phyloP scores from a whole-genome alignment of 2,329 filamentous ascomycete genomes.

The Xylaria sp. region DNA sequence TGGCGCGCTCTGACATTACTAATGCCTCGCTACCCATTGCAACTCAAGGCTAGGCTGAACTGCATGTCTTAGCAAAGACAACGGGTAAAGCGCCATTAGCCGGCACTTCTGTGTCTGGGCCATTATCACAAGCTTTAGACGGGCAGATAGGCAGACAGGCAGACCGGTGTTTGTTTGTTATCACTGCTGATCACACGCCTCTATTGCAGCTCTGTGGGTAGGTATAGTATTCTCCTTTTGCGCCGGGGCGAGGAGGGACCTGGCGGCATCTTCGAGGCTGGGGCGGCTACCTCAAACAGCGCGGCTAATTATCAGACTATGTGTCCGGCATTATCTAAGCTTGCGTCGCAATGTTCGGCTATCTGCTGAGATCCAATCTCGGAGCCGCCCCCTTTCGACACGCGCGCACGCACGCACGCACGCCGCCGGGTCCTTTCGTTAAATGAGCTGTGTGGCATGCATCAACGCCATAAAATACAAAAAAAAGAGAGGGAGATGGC shows the following conservation, averaged over 20 bases:
- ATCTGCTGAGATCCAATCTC: background rate
- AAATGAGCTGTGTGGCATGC: background rate
- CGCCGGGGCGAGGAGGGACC: conserved; percentile 19
- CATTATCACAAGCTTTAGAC: conserved; percentile 19
- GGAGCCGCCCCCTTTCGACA: conserved; percentile 20
- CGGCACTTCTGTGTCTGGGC: conserved; percentile 7
- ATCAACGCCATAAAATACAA: background rate
- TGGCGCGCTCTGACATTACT: conserved; percentile 21
- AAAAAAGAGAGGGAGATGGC: no score
- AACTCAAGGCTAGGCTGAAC: conserved; percentile 18
- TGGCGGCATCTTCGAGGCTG: conserved; percentile 26
- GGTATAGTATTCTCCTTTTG: background rate
- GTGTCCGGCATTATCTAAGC: background rate
- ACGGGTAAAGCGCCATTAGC: conserved; percentile 2
- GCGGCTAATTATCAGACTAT: conserved; percentile 10
- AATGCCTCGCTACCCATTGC: conserved; percentile 8
- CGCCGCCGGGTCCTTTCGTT: background rate
- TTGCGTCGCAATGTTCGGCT: conserved; percentile 2
- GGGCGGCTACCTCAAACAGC: conserved; percentile 18
- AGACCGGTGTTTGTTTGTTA: no score
- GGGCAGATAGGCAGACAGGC: no score
- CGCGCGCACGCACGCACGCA: conserved; percentile 23
- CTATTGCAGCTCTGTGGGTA: background rate
- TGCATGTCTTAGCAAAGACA: conserved; percentile 24
- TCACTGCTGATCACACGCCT: background rate